Percentiles rank a stretch among this genome's conserved stretches.
Evolutionary conservation across 1,139 yeast species (phyloP).

Genomic region (Suhomyces yuchorum): DNA sequence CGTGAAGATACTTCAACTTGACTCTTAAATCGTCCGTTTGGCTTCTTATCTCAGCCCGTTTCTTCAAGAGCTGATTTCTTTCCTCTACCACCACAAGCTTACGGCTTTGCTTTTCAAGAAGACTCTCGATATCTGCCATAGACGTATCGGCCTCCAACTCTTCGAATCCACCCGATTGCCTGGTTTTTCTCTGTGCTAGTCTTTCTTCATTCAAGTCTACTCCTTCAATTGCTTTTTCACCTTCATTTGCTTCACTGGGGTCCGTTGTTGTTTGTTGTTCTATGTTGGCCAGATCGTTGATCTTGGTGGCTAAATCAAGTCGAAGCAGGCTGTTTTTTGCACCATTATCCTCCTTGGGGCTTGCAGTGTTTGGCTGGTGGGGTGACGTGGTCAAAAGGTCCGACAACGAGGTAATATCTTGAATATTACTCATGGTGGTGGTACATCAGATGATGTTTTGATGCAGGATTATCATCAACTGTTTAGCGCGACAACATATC

Average conservation of each 20-base stretch:
- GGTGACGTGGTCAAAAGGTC: slow-evolving; percentile 30
- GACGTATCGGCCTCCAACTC: neutral
- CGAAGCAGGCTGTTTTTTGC: slow-evolving; percentile 8
- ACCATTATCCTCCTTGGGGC: neutral
- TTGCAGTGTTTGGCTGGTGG: slow-evolving; percentile 14
- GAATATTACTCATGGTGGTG: slow-evolving; percentile 27
- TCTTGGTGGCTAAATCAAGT: slow-evolving; percentile 12
- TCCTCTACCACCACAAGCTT: slow-evolving; percentile 24
- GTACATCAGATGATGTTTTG: neutral
- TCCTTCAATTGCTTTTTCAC: too few species aligned
- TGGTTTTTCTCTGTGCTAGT: neutral
- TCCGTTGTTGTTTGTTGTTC: neutral
- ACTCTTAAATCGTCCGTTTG: slow-evolving; percentile 26
- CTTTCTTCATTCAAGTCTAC: too few species aligned
- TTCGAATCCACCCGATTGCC: neutral
- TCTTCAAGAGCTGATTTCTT: slow-evolving; percentile 26
- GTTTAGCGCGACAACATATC: neutral
- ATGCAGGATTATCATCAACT: slow-evolving; percentile 4
- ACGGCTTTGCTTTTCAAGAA: slow-evolving; percentile 21
- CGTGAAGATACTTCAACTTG: slow-evolving; percentile 21
- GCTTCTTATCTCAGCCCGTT: slow-evolving; percentile 22
- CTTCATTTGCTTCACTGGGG: neutral
- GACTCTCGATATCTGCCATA: slow-evolving; percentile 7
- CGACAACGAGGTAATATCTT: slow-evolving; percentile 30
- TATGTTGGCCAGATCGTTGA: neutral